Evolutionary conservation across 768 basidiomycete species (phyloP), one percentile per base, ranked within the genome.

Genomic region (Mycena belliarum): DNA sequence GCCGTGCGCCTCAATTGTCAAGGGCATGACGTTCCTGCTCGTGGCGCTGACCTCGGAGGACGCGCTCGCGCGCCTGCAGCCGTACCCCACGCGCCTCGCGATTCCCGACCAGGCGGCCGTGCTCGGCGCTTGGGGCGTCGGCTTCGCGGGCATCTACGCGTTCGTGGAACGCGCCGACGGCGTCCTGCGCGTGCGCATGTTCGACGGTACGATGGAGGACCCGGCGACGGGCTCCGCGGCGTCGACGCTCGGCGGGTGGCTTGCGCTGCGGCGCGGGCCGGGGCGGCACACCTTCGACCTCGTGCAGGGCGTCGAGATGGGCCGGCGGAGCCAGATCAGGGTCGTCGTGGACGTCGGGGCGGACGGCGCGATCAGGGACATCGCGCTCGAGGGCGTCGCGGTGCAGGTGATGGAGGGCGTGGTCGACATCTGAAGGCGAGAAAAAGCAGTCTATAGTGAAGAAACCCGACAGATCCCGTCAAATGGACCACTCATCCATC

Each of bases 171-270:
- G 68, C 28, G 66, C 61, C 2, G 73, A 76, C 59, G 73, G 74
- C 2, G 58, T 68, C 0, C 62, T 79, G 4, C 70, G 73, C 42
- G 73, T 76, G 10, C 70, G 79, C 35, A 77, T 80, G 76, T 75
- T 80, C 47, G 70, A 68, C 44, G 77, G 70, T 4, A 44, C 66
- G 9, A 37, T 75, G 14, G 79, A 81, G 55, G 79, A 81, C 57
- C 76, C 79, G 2, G 79, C 77, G 6, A 80, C 79, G 24, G 79
- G 79, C 1, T 77, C 77, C 0, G 79, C 79, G 10, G 78, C 77
- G 12, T 75, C 75, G 29, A 75, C 79, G 29, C 68, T 81, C 14
- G 72, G 65, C 9, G 77, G 77, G 33, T 78, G 71, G 68, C 66
- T 80, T 29, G 77, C 68, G 8, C 65, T 63, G 56, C 67, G 66